phyloP scores from a whole-genome alignment of 2,329 filamentous ascomycete genomes.

The Colletotrichum filicis region DNA sequence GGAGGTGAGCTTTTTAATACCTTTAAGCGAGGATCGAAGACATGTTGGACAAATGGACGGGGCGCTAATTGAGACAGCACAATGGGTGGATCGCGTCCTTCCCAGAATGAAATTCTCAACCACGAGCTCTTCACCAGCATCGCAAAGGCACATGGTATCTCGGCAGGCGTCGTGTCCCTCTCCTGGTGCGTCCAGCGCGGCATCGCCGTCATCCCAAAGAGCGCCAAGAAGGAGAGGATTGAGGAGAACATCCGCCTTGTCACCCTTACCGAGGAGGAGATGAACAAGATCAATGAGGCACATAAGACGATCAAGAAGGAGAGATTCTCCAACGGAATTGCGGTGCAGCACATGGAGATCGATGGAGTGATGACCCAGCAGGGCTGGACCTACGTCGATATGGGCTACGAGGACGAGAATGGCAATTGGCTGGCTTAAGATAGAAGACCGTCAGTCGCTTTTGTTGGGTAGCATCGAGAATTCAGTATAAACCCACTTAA shows the following conservation, averaged over 20 bases:
- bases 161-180: slow-evolving; percentile 40
- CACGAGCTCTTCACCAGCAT: slow-evolving; percentile 40
- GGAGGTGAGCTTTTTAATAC: slow-evolving; percentile 37
- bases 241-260: slow-evolving; percentile 41
- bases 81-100: slow-evolving; percentile 21
- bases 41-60: background rate
- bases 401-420: slow-evolving; percentile 43
- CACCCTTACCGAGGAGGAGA: slow-evolving; percentile 41
- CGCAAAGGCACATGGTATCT: slow-evolving; percentile 38
- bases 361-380: slow-evolving; percentile 38
- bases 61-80: slow-evolving; percentile 2
- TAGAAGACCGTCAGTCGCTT: too few relatives aligned
- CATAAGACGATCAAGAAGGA: slow-evolving; percentile 38
- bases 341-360: slow-evolving; percentile 32
- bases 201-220: slow-evolving; percentile 41
- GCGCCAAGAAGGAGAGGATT: slow-evolving; percentile 37
- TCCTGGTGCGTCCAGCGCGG: slow-evolving; percentile 42
- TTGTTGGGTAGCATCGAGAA: background rate
- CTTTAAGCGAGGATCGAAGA: too few relatives aligned
- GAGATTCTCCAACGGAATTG: slow-evolving; percentile 37
- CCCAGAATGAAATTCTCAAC: slow-evolving; percentile 36
- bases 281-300: slow-evolving; percentile 40
- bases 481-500: background rate
- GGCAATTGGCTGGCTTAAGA: slow-evolving; percentile 40
- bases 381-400: slow-evolving; percentile 40